Evolutionary conservation across 2,329 filamentous ascomycete genomes (phyloP), one percentile per base, ranked within the genome.

Genomic region (Lachnellula cervina): DNA sequence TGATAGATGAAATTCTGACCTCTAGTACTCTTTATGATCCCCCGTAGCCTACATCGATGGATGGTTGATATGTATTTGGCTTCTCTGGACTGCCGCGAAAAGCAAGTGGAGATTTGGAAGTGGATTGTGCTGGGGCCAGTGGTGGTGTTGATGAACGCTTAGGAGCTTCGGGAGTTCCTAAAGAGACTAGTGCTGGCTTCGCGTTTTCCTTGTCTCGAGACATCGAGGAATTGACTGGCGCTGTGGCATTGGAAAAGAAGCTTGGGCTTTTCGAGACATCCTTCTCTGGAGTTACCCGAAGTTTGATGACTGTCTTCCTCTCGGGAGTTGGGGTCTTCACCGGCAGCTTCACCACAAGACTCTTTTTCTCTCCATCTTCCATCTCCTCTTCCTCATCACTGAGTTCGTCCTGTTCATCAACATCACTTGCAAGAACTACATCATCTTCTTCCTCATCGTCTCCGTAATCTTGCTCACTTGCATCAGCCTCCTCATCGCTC

Each of bases 361-460:
- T 89, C 63, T 78, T 77, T 11, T 67, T 59, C 76, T 80, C 69
- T n/a, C 70, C 80, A 40, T 84, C 80, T 11, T 75, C 75, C 68
- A 52, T 70, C 79, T 77, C 74, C 23, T 73, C 74, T 28, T 68
- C 68, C 19, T 68, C 71, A 32, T 68, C 68, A 11, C 61, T 62
- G 16, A 80, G 76, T 1, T 82, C 78, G 32, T 82, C 81, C 4
- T 76, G 75, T 3, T 86, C 83, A 7, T 81, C 78, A 8, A 76
- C 75, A 37, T 85, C 82, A 3, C 76, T 75, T 45, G 80, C 81
- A 51, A 82, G 77, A 0, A 82, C 80, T 17, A 86, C 77, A 51
- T 89, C 85, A 5, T 86, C 86, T 25, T 80, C 82, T 54, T 90
- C 84, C 55, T 88, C 87, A 56, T 91, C 88, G 54, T 88, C 88